A percentile compares a stretch with the other conserved stretches of the same genome.
phyloP scores from a whole-genome alignment of 2,329 filamentous ascomycete species.

The Aspergillus aculeatinus region DNA sequence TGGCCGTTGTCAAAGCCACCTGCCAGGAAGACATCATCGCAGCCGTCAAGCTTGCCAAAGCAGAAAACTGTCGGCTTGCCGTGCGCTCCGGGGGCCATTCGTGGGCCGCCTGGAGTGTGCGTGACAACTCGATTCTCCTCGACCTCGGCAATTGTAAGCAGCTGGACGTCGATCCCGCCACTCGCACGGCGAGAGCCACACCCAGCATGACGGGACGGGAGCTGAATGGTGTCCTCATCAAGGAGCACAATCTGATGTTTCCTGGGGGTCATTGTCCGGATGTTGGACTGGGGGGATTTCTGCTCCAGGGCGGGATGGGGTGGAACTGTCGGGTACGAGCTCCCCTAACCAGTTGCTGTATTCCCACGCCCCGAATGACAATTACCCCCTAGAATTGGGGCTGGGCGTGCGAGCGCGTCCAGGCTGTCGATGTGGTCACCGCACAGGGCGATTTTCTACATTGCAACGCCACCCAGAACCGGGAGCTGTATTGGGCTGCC shows the following conservation, averaged over 20 bases:
- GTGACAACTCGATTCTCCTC: slow-evolving; percentile 48
- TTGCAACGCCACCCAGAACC: slow-evolving; percentile 37
- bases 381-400: slow-evolving; percentile 60
- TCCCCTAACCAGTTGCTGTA: rapidly evolving
- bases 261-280: slow-evolving; percentile 57
- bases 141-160: slow-evolving; percentile 43
- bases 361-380: neutral
- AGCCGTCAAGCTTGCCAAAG: slow-evolving; percentile 41
- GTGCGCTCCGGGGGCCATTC: slow-evolving; percentile 51
- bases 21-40: slow-evolving; percentile 35
- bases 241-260: slow-evolving; percentile 47
- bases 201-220: slow-evolving; percentile 49
- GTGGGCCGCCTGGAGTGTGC: slow-evolving; percentile 52
- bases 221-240: slow-evolving; percentile 21
- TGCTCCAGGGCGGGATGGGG: slow-evolving; percentile 47
- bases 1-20: slow-evolving; percentile 44
- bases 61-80: slow-evolving; percentile 41
- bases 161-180: slow-evolving; percentile 43
- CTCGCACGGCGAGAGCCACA: slow-evolving; percentile 43
- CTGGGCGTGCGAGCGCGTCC: slow-evolving; percentile 52
- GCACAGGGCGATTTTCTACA: slow-evolving; percentile 39
- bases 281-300: slow-evolving; percentile 57
- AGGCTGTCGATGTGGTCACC: slow-evolving; percentile 51
- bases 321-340: slow-evolving; percentile 54
- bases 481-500: slow-evolving; percentile 52